Evolutionary conservation across 2,329 filamentous ascomycete species (phyloP).

Genomic region (Phyllachora maydis): DNA sequence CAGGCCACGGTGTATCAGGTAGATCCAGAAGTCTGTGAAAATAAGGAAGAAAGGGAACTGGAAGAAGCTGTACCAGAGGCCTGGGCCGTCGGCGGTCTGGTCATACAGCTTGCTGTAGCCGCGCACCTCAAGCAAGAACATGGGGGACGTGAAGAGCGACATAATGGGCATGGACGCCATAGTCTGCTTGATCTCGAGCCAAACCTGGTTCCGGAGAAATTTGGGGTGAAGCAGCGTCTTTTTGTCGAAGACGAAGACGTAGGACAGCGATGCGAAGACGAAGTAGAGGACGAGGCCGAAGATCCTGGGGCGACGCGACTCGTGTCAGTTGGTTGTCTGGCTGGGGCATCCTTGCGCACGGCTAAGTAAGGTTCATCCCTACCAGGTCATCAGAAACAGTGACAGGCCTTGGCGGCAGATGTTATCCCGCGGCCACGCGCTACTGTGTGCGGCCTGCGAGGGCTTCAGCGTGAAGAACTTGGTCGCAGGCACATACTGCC

Average conservation of each 20-base stretch:
- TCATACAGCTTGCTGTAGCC: constrained; percentile 83
- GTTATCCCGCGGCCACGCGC: constrained; percentile 59
- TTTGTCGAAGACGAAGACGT: constrained; percentile 82
- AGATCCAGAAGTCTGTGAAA: constrained; percentile 81
- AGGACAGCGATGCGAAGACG: constrained; percentile 63
- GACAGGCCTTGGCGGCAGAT: constrained; percentile 52
- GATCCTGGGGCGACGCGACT: constrained; percentile 48
- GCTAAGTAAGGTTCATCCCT: constrained; percentile 10
- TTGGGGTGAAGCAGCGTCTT: constrained; percentile 74
- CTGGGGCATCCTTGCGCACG: background rate
- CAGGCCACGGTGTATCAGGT: constrained; percentile 75
- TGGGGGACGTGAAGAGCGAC: constrained; percentile 59
- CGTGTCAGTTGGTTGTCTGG: too few species aligned
- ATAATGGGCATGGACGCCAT: constrained; percentile 61
- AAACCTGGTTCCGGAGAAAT: constrained; percentile 85
- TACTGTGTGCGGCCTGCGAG: constrained; percentile 58
- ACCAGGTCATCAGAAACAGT: constrained; percentile 78
- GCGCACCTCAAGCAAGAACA: constrained; percentile 67
- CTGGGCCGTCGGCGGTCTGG: constrained; percentile 51
- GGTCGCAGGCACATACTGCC: constrained; percentile 55
- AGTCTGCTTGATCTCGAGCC: constrained; percentile 68
- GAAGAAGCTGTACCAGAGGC: constrained; percentile 53
- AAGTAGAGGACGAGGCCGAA: constrained; percentile 79
- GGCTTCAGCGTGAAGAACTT: constrained; percentile 50
- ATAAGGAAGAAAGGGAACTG: constrained; percentile 79